Evolutionary conservation across 768 basidiomycete species (phyloP).

Genomic region (Termitomyces eurrhizus): DNA sequence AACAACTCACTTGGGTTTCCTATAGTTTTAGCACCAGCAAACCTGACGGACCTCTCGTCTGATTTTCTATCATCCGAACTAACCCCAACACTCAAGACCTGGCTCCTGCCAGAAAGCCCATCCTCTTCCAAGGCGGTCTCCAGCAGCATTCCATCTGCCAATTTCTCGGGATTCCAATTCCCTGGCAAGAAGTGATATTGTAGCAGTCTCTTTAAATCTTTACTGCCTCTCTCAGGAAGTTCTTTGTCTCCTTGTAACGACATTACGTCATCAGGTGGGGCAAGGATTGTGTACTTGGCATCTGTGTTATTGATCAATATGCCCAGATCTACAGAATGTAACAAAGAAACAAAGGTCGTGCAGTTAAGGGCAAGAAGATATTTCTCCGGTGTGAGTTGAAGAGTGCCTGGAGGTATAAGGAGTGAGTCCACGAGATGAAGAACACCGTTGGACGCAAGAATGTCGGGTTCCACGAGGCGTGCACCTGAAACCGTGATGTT

Average conservation of each 20-base stretch:
- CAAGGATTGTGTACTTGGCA: constrained; percentile 81
- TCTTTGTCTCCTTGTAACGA: constrained; percentile 47
- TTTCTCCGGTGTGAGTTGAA: constrained; percentile 90
- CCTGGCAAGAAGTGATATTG: constrained; percentile 93
- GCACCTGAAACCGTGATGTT: constrained; percentile 56
- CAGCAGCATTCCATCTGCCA: constrained; percentile 71
- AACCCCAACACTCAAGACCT: constrained; percentile 71
- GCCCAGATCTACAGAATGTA: constrained; percentile 79
- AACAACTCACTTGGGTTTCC: constrained; percentile 64
- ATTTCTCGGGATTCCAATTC: constrained; percentile 63
- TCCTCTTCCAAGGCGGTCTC: constrained; percentile 73
- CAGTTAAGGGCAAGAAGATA: constrained; percentile 91
- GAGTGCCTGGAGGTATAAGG: constrained; percentile 69
- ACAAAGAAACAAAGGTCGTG: constrained; percentile 81
- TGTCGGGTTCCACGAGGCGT: constrained; percentile 67
- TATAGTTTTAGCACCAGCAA: constrained; percentile 79
- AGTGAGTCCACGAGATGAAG: constrained; percentile 85
- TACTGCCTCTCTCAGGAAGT: constrained; percentile 60
- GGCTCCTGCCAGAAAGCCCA: constrained; percentile 64
- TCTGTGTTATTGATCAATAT: constrained; percentile 68
- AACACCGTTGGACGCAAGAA: constrained; percentile 94
- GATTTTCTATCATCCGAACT: constrained; percentile 44
- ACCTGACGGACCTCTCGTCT: constrained; percentile 56
- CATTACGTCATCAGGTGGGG: constrained; percentile 85
- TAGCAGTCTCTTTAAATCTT: constrained; percentile 68